Evolutionary conservation across 805 yeast genomes (phyloP).

Genomic region (Ogataea pini): DNA sequence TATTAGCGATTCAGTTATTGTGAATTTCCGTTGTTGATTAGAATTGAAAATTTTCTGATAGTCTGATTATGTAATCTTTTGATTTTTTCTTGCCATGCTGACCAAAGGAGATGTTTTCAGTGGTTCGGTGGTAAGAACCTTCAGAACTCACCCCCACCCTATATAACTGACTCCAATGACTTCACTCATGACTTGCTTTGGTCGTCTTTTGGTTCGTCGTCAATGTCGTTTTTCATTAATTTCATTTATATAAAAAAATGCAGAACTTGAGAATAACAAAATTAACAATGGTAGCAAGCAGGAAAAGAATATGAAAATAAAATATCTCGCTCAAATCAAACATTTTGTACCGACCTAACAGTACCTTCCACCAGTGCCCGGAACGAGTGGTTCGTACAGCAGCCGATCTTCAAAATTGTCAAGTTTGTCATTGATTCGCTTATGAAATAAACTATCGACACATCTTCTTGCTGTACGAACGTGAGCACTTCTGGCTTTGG

Average conservation of each 20-base stretch:
- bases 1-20: background rate
- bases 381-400: slow-evolving; percentile 10
- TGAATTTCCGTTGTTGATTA: slow-evolving; percentile 6
- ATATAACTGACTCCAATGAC: too few relatives aligned
- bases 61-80: too few relatives aligned
- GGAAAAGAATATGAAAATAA: background rate
- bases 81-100: too few relatives aligned
- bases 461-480: slow-evolving; percentile 9
- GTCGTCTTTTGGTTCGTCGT: too few relatives aligned
- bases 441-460: slow-evolving; percentile 9
- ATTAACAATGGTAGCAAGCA: background rate
- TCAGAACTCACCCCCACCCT: too few relatives aligned
- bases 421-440: slow-evolving; percentile 3
- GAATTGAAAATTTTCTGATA: slow-evolving; percentile 1
- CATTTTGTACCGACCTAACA: background rate
- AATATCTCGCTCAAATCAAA: background rate
- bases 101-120: too few relatives aligned
- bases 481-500: slow-evolving; percentile 15
- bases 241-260: background rate
- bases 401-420: slow-evolving; percentile 16
- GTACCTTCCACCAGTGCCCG: slow-evolving; percentile 3
- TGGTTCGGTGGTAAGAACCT: too few relatives aligned
- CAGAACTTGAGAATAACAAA: background rate
- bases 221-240: background rate
- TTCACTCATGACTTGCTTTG: too few relatives aligned